Evolutionary conservation across 2,329 filamentous ascomycete species (phyloP).

Genomic region (Diaporthe citrichinensis): DNA sequence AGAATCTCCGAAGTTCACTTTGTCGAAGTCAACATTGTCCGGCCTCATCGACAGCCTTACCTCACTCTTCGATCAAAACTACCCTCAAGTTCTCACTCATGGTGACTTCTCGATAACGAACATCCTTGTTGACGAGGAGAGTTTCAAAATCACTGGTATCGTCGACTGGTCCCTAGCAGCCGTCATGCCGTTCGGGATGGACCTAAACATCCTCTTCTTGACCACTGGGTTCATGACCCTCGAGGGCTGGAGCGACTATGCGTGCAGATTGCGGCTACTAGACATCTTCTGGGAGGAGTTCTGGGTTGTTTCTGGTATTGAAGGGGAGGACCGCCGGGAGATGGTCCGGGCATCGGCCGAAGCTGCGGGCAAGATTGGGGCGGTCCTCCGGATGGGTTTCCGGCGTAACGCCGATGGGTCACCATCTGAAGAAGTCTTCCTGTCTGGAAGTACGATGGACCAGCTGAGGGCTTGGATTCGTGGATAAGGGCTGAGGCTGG

Average conservation of each 20-base stretch:
- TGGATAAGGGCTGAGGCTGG: neutral
- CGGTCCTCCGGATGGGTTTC: constrained; percentile 48
- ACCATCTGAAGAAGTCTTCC: constrained; percentile 38
- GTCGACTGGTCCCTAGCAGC: constrained; percentile 50
- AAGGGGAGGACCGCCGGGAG: constrained; percentile 22
- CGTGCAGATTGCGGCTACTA: constrained; percentile 43
- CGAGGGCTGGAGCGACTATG: constrained; percentile 49
- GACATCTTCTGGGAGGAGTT: constrained; percentile 50
- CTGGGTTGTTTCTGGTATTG: constrained; percentile 45
- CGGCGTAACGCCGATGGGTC: constrained; percentile 47
- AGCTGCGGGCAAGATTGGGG: constrained; percentile 46
- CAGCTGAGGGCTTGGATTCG: neutral
- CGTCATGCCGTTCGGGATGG: constrained; percentile 42
- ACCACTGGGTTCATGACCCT: constrained; percentile 47
- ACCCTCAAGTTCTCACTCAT: constrained; percentile 50
- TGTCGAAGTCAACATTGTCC: constrained; percentile 38
- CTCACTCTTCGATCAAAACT: constrained; percentile 47
- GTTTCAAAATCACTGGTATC: constrained; percentile 47
- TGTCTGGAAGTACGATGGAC: neutral
- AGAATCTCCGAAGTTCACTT: constrained; percentile 40
- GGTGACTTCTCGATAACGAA: constrained; percentile 49
- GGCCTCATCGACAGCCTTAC: constrained; percentile 44
- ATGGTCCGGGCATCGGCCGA: constrained; percentile 41
- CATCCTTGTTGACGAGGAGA: constrained; percentile 48
- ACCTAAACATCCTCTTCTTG: constrained; percentile 43